These are phyloP conservation scores for Penicillium crustosum DNA, from an alignment of 2,329 filamentous ascomycete species.

Conservation along the genomic window DNA sequence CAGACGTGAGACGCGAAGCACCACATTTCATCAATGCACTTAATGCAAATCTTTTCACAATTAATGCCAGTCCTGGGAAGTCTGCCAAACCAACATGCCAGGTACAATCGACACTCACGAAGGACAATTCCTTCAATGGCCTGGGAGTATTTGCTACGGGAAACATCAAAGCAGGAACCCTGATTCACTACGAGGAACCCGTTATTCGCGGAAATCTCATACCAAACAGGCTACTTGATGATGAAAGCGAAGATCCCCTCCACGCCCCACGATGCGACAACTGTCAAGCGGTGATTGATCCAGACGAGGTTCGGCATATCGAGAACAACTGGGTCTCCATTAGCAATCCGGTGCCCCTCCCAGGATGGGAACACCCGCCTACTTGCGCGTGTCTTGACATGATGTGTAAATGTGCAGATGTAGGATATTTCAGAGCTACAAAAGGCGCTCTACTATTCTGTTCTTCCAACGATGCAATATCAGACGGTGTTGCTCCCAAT, in stretches of 20 bases:
- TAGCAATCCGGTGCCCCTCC: neutral
- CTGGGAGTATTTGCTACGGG: slow-evolving; percentile 32
- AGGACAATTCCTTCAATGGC: slow-evolving; percentile 2
- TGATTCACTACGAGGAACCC: slow-evolving; percentile 38
- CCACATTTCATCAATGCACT: slow-evolving; percentile 21
- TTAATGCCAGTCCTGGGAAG: neutral
- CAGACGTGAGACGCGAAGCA: slow-evolving; percentile 23
- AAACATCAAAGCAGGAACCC: slow-evolving; percentile 24
- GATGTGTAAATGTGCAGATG: neutral
- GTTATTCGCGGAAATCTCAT: slow-evolving; percentile 37
- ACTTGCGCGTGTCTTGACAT: neutral
- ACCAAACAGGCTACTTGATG: slow-evolving; percentile 5
- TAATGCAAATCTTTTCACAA: slow-evolving; percentile 26
- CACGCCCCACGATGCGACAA: slow-evolving; percentile 30
- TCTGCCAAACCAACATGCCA: neutral
- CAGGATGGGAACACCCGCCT: neutral
- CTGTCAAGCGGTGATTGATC: slow-evolving; percentile 19
- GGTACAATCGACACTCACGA: slow-evolving; percentile 1
- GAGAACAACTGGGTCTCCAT: neutral
- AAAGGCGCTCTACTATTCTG: slow-evolving; percentile 1
- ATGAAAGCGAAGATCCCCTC: neutral
- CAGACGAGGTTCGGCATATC: neutral
- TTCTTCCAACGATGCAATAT: slow-evolving; percentile 14
- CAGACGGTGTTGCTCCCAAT: slow-evolving; percentile 1
- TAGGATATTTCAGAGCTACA: neutral